A percentile compares a stretch with the other conserved stretches of the same genome.
Conservation (phyloP, 2,329 filamentous ascomycete genomes). For the Fonsecaea monophora region DNA sequence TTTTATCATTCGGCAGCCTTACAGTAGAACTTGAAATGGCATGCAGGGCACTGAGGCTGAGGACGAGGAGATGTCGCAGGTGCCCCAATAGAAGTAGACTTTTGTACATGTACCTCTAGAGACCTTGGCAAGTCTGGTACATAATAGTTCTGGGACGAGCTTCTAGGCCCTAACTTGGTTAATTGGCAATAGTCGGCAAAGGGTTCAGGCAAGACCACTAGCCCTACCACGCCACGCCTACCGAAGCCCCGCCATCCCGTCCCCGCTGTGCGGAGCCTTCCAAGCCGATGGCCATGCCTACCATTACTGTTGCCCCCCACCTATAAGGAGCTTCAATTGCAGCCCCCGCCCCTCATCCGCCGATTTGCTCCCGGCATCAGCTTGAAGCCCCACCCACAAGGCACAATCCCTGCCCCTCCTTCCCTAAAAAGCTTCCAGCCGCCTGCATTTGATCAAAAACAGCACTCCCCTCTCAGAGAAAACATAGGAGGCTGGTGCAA, state of each 20-base stretch:
- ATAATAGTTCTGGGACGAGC: background rate
- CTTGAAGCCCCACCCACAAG: background rate
- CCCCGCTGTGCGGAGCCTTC: background rate
- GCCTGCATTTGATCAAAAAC: conserved; percentile 11
- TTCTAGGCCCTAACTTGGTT: background rate
- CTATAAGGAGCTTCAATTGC: background rate
- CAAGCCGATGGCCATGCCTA: background rate
- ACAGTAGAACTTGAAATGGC: background rate
- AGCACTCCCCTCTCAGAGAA: background rate
- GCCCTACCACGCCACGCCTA: no score
- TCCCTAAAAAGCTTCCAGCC: conserved; percentile 15
- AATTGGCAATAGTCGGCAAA: background rate
- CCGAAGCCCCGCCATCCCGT: background rate
- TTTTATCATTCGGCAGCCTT: background rate
- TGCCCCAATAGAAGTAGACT: no score
- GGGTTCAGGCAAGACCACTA: background rate
- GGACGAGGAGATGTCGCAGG: background rate
- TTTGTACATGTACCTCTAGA: no score
- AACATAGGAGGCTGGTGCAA: conserved; percentile 13
- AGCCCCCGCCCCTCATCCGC: background rate
- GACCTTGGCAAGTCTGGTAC: no score
- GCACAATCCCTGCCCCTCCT: background rate
- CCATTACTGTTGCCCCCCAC: background rate
- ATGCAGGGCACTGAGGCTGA: background rate
- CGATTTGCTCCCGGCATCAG: background rate